Evolutionary conservation across 208 protist genomes (phyloP).

Genomic region (Entamoeba invadens): DNA sequence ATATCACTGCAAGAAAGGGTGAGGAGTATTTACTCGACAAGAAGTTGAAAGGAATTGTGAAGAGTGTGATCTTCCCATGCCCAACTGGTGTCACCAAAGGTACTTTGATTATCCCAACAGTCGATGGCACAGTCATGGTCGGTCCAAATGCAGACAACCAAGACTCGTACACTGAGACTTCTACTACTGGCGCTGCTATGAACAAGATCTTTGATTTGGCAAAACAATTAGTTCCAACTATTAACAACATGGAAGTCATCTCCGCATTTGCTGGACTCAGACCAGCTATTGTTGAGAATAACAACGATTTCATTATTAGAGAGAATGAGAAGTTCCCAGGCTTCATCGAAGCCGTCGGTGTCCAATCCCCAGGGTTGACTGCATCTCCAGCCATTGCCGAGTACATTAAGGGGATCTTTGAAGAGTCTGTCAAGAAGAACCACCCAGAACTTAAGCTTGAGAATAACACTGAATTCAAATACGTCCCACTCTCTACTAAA

Average conservation of each 20-base stretch:
- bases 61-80: constrained; percentile 15
- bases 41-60: background rate
- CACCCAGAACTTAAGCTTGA: background rate
- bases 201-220: constrained; percentile 2
- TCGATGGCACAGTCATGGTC: constrained; percentile 22
- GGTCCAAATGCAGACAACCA: constrained; percentile 15
- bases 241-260: background rate
- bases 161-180: background rate
- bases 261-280: constrained; percentile 13
- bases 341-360: constrained; percentile 12
- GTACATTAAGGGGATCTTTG: background rate
- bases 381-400: constrained; percentile 14
- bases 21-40: constrained; percentile 19
- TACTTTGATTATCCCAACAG: constrained; percentile 22
- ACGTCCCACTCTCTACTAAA: background rate
- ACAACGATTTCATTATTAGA: constrained; percentile 19
- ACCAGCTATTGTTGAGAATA: background rate
- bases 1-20: constrained; percentile 18
- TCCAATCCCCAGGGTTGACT: constrained; percentile 25
- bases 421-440: background rate
- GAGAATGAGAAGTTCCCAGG: background rate
- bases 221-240: background rate
- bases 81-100: constrained; percentile 6
- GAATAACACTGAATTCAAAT: background rate
- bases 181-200: background rate